These are phyloP conservation scores for Lasiodiplodia citricola DNA, from an alignment of 2,329 filamentous ascomycete genomes.

Conservation along the genomic window DNA sequence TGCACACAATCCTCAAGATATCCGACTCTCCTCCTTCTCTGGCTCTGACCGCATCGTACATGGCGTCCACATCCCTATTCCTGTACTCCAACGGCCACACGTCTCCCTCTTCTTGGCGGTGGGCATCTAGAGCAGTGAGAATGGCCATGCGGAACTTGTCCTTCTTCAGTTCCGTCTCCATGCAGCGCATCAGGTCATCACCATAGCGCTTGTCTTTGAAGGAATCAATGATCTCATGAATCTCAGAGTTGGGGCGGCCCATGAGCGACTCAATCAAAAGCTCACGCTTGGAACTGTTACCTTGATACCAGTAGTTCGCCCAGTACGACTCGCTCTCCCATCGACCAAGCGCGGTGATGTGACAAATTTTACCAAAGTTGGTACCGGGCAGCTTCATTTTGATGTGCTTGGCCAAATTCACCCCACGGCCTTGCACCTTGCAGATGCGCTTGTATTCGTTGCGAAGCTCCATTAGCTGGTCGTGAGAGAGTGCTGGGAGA, in stretches of 20 bases:
- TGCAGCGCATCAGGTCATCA: slow-evolving; percentile 80
- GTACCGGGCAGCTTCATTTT: slow-evolving; percentile 71
- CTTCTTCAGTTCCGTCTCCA: slow-evolving; percentile 90
- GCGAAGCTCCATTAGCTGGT: slow-evolving; percentile 87
- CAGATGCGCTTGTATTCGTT: slow-evolving; percentile 88
- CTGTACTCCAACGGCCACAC: slow-evolving; percentile 61
- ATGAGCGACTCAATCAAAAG: slow-evolving; percentile 92
- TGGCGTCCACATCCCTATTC: slow-evolving; percentile 70
- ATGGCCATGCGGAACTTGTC: slow-evolving; percentile 96
- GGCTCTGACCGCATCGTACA: slow-evolving; percentile 73
- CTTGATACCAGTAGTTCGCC: slow-evolving; percentile 98
- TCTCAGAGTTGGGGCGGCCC: slow-evolving; percentile 87
- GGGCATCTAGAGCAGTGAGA: slow-evolving; percentile 79
- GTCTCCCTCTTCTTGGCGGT: slow-evolving; percentile 81
- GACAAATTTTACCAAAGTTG: slow-evolving; percentile 87
- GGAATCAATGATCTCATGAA: slow-evolving; percentile 80
- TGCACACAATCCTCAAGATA: slow-evolving; percentile 84
- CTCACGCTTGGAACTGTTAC: slow-evolving; percentile 81
- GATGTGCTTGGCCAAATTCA: slow-evolving; percentile 86
- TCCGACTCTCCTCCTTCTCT: slow-evolving; percentile 80
- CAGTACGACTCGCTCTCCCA: slow-evolving; percentile 97
- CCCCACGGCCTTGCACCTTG: slow-evolving; percentile 79
- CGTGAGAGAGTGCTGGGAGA: slow-evolving; percentile 80
- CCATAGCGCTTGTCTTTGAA: slow-evolving; percentile 93
- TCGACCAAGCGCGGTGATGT: slow-evolving; percentile 83